Evolutionary conservation across 2,329 filamentous ascomycete genomes (phyloP).

Genomic region (Allantophomopsis lycopodina): DNA sequence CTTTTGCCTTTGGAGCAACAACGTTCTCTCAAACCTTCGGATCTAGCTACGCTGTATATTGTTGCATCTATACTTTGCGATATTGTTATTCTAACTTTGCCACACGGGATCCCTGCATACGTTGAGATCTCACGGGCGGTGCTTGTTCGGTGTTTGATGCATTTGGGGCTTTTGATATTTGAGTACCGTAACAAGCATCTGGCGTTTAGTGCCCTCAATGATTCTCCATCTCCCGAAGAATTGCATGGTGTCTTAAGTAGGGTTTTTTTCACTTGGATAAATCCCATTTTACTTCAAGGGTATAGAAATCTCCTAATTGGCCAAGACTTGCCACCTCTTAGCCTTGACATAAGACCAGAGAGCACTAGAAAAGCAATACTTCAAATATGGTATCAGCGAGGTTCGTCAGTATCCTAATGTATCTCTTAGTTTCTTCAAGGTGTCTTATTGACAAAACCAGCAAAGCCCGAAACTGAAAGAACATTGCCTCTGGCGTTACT

Average conservation of each 20-base stretch:
- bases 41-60: conserved; percentile 1
- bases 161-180: not conserved
- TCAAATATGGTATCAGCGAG: not conserved
- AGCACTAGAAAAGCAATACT: not conserved
- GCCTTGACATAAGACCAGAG: not conserved
- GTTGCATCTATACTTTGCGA: conserved; percentile 4
- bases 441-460: conserved; percentile 5
- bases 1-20: conserved; percentile 1
- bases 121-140: not conserved
- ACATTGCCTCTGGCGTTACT: conserved; percentile 17
- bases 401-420: not conserved
- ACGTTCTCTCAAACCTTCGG: conserved; percentile 2
- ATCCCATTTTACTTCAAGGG: not conserved
- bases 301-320: not conserved
- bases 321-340: not conserved
- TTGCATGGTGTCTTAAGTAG: not conserved
- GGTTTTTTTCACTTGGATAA: conserved; percentile 1
- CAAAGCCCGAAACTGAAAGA: conserved; percentile 10
- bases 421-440: not conserved
- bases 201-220: not conserved
- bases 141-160: not conserved
- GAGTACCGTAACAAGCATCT: not conserved
- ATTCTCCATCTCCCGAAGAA: not conserved
- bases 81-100: conserved; percentile 1
- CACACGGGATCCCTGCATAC: not conserved